phyloP scores from a whole-genome alignment of 2,329 filamentous ascomycete genomes.

The Colletotrichum acutatum region DNA sequence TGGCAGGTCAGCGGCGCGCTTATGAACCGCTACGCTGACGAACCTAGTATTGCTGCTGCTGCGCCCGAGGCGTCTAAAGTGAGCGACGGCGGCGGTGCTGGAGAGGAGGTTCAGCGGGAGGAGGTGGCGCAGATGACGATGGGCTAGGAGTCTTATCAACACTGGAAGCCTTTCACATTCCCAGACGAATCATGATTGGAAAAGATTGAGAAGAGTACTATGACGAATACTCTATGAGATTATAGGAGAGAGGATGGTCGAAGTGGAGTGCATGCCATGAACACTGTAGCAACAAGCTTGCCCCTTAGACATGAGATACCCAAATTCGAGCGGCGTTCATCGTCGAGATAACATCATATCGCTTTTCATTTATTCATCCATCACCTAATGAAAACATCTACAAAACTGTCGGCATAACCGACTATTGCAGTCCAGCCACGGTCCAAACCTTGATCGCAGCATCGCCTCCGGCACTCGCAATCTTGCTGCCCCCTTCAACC shows the following conservation, averaged over 20 bases:
- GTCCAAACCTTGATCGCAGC: constrained; percentile 92
- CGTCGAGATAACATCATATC: constrained; percentile 19
- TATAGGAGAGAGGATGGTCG: not conserved
- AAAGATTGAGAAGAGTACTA: not conserved
- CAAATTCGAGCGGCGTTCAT: constrained; percentile 14
- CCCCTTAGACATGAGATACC: constrained; percentile 22
- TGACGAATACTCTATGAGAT: not conserved
- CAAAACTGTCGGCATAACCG: not conserved
- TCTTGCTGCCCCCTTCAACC: constrained; percentile 71
- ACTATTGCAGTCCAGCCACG: constrained; percentile 65
- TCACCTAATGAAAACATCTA: constrained; percentile 14
- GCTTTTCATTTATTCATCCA: constrained; percentile 22
- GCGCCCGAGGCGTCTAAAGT: not conserved
- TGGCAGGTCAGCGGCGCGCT: constrained; percentile 34
- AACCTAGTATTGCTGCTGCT: not conserved
- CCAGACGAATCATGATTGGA: not conserved
- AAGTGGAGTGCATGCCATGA: not conserved
- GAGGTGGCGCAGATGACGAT: constrained; percentile 51
- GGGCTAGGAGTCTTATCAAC: constrained; percentile 45
- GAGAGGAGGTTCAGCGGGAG: constrained; percentile 48
- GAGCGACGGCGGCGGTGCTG: not conserved
- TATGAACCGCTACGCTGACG: constrained; percentile 23
- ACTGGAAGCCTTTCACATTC: not conserved
- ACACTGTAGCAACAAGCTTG: not conserved
- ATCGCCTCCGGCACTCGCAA: constrained; percentile 87